Conservation (phyloP, 208 protist species). For the Leptomonas pyrrhocoris region DNA sequence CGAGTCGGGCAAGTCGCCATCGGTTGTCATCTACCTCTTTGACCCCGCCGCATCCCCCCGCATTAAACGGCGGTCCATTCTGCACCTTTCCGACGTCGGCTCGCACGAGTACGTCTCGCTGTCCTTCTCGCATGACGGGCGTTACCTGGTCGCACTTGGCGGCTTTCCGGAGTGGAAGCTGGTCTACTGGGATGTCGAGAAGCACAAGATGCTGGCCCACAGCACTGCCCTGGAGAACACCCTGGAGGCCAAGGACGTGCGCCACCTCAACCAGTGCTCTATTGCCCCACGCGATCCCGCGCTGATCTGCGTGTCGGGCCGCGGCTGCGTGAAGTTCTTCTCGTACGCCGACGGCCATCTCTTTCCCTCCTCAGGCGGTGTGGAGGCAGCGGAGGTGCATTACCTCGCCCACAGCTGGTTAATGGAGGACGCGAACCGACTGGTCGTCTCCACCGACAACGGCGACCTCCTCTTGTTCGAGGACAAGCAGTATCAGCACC, state of each 20-base stretch:
- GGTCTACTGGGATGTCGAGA: constrained; percentile 93
- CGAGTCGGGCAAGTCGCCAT: constrained; percentile 83
- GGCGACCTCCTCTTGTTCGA: constrained; percentile 96
- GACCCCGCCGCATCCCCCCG: constrained; percentile 83
- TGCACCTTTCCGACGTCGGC: constrained; percentile 84
- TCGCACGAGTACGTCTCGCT: constrained; percentile 90
- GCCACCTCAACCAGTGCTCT: constrained; percentile 88
- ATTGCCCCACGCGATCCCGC: constrained; percentile 89
- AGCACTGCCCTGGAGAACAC: constrained; percentile 61
- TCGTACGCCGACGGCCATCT: constrained; percentile 79
- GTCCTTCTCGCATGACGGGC: constrained; percentile 91
- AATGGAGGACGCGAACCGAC: constrained; percentile 69
- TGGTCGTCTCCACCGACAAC: constrained; percentile 93
- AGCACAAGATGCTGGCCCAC: constrained; percentile 79
- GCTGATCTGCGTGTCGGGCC: constrained; percentile 93
- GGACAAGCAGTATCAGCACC: constrained; percentile 83
- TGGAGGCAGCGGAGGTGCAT: constrained; percentile 77
- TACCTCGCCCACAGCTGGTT: constrained; percentile 96
- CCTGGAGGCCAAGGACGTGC: constrained; percentile 42
- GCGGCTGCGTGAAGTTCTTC: constrained; percentile 91
- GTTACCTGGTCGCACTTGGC: constrained; percentile 86
- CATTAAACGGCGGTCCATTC: constrained; percentile 80
- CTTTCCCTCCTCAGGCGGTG: constrained; percentile 52
- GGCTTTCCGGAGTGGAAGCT: constrained; percentile 94
- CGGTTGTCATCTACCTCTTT: constrained; percentile 92